Base-by-base conservation (phyloP, 2,329 filamentous ascomycete genomes). In the Fusarium ambrosium region DNA sequence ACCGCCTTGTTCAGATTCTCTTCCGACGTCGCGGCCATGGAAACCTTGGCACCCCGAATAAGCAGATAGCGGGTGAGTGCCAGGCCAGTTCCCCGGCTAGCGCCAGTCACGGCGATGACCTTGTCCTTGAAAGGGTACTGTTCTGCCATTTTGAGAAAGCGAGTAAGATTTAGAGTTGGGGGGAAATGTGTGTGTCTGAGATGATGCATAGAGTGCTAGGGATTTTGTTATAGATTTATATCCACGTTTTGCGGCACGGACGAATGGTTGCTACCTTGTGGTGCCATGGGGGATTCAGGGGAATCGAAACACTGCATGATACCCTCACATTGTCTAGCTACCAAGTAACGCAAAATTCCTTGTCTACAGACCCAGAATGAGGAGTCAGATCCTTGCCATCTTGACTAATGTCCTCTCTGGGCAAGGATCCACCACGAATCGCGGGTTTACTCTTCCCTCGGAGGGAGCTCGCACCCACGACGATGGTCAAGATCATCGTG, bases 61-160 rank as follows among this genome's bases (percentile, higher is more conserved):
- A 91, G 81, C 18, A 91, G 82, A 58, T 84, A 82, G 36, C 86
- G 81, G 0, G 88, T 84, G 2, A 89, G 83, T 27, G 87, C 87
- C 16, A 90, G 82, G 45, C 89, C 89, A 29, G 91, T 87, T 22
- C 89, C 89, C 43, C 89, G 86, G 79, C 88, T 89, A 13, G 89
- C 89, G 22, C 89, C 89, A 4, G 89, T 90, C 27, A 94, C 86
- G 66, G 93, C 89, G 74, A 94, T 88, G 29, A 89, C 90, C 80
- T 93, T 92, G 10, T 76, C 71, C 58, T 75, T 56, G 34, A 79
- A 79, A 18, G 74, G 77, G 27, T 77, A 79, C 3, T 63, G 77
- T 70, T 66, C 69, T 43, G 77, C 77, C 77, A 79, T 79, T 41
- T 53, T 75, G 34, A n/a, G 36, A 34, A 2, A 6, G 13, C 2